Evolutionary conservation across 176 grass and related monocot species (phyloP), one percentile per base, ranked within the genome.

Genomic region (Phyllostachys edulis): DNA sequence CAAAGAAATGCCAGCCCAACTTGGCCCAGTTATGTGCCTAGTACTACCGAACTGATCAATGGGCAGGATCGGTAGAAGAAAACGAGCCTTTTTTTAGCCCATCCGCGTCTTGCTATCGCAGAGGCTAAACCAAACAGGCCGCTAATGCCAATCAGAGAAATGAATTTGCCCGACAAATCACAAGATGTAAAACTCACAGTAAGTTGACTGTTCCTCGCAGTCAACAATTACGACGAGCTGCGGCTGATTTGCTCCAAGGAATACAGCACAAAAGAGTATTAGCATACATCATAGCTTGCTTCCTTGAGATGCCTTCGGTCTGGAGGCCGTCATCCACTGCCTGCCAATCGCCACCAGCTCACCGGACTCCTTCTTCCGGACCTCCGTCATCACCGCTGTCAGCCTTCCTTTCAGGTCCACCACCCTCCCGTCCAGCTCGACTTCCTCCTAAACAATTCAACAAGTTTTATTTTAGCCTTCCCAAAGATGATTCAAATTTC

Each of bases 291-390:
- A 90, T 37, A 86, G 74, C 64, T 90, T 94, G 87, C 92, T 94
- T 20, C 70, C 44, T 6, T 52, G 79, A 84, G 61, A 51, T 7
- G 73, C 85, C 67, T 87, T 84, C 8, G 90, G 83, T 66, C 86
- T 88, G 39, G 83, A 72, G 8, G 86, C 71, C 0, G 88, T 86
- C 93, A 95, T 95, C 93, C 90, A 89, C 83, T 95, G 88, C 71
- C 90, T 82, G 16, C 83, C 93, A 45, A 96, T 84, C 16, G 90
- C 90, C 68, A 91, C 83, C 38, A 96, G 76, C 83, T 91, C 59
- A 6, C 90, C 83, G 3, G 69, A 86, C 17, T 72, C 64, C 71
- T 95, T 88, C 88, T 87, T 96, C 52, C 88, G 83, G 45, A 90
- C 81, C 86, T 93, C 86, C 54, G 80, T 84, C 5, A 79, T 66